Evolutionary conservation across 352 stramenopile species (phyloP), one percentile per base, ranked within the genome.

Genomic region (Plasmopara halstedii): DNA sequence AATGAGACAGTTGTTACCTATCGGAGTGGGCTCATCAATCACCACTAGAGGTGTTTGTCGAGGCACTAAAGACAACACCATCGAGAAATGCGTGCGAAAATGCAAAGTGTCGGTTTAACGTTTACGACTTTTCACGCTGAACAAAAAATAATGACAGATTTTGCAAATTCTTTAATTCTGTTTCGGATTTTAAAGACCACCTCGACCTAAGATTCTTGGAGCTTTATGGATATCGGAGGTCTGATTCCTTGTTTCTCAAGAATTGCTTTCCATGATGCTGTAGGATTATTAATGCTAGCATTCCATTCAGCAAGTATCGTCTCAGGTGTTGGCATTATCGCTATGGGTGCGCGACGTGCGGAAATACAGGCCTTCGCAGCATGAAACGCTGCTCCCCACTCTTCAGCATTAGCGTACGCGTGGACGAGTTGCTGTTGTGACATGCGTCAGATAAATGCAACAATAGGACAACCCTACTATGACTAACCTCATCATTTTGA

Each of bases 401-500:
- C 55, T 11, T 45, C 33, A 32, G 58, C 56, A 31, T 39, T 50
- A 0, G 31, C 41, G 40, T 62, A 58, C 2, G 53, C 59, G 56
- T 67, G 53, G 8, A 61, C 31, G 2, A 72, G 41, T 47, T 58
- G 55, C 48, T 65, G n/a, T n/a, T n/a, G n/a, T n/a, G n/a, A 42
- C 15, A 17, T 18, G 8, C 11, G 26, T 46, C 29, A 56, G 18
- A 39, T 23, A 18, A 42, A 2, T 39, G 3, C n/a, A 22, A 20
- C 21, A 22, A 10, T 17, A 10, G 6, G 17, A 14, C 20, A n/a
- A 43, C 33, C 15, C 19, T 18, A 23, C 11, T 2, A 37, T 7
- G 2, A 22, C 34, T 25, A 41, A 77, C 67, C 52, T 76, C 56
- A 4, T 77, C 39, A 19, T 81, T 64, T 8, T 74, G 62, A 18